phyloP scores from a whole-genome alignment of 495 filamentous ascomycete genomes.

The Aspergillus bertholletiae region DNA sequence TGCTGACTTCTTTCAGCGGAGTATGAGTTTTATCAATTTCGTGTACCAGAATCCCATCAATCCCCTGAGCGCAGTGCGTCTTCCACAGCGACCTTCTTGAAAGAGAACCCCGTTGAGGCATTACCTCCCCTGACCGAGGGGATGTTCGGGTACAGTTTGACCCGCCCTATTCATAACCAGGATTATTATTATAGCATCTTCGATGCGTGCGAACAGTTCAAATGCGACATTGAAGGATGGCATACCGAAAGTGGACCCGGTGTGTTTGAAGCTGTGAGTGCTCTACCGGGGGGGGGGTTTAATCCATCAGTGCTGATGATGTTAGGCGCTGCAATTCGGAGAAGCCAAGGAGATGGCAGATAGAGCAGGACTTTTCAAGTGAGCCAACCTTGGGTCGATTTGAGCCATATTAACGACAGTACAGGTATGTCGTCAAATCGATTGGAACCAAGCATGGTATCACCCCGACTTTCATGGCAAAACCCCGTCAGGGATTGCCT shows the following conservation, averaged over 20 bases:
- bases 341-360: conserved; percentile 84
- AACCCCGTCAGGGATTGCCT: conserved; percentile 79
- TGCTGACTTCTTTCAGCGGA: conserved; percentile 59
- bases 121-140: conserved; percentile 77
- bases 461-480: conserved; percentile 96
- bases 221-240: conserved; percentile 83
- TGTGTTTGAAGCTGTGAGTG: conserved; percentile 78
- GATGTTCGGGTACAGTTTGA: conserved; percentile 91
- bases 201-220: conserved; percentile 68
- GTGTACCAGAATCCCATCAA: conserved; percentile 52
- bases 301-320: conserved; percentile 3
- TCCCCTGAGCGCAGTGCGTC: conserved; percentile 57
- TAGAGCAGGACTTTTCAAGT: conserved; percentile 82
- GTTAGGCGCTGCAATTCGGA: conserved; percentile 73
- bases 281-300: conserved; percentile 55
- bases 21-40: conserved; percentile 97
- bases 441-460: conserved; percentile 76
- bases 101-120: conserved; percentile 64
- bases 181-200: conserved; percentile 90
- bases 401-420: neutral
- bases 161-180: conserved; percentile 78
- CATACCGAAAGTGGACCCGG: conserved; percentile 90
- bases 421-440: conserved; percentile 74
- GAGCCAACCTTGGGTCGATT: conserved; percentile 1
- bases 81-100: conserved; percentile 71